Evolutionary conservation across 805 yeast genomes (phyloP).

Genomic region (Kodamaea fukazawae): DNA sequence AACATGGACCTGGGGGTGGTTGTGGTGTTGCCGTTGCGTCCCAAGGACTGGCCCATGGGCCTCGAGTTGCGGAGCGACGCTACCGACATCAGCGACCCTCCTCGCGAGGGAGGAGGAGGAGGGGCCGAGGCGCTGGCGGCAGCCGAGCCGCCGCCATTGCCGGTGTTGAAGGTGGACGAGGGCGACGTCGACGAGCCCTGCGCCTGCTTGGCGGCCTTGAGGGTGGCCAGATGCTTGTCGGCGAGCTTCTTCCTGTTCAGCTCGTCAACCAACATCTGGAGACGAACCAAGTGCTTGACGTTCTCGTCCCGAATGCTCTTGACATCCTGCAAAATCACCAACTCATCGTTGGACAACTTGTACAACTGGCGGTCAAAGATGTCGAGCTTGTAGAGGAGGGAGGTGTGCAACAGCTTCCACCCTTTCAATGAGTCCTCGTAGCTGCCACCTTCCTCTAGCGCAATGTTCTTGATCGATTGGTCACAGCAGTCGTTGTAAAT

Average conservation of each 20-base stretch:
- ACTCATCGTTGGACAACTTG: conserved; percentile 27
- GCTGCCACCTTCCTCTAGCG: conserved; percentile 54
- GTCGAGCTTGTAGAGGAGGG: conserved; percentile 55
- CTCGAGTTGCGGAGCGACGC: conserved; percentile 17
- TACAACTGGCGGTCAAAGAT: conserved; percentile 43
- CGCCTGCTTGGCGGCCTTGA: conserved; percentile 8
- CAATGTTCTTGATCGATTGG: conserved; percentile 53
- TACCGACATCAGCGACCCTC: conserved; percentile 15
- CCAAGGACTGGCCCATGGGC: conserved; percentile 6
- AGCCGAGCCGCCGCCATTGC: conserved; percentile 8
- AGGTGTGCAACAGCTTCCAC: conserved; percentile 70
- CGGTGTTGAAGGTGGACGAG: background rate
- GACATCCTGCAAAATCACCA: conserved; percentile 28
- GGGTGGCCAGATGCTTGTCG: conserved; percentile 15
- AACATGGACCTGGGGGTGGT: conserved; percentile 26
- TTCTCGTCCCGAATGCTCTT: conserved; percentile 41
- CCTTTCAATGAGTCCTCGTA: conserved; percentile 61
- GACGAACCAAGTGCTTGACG: conserved; percentile 40
- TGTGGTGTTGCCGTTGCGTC: conserved; percentile 8
- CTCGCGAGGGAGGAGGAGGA: conserved; percentile 1
- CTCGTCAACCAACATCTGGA: conserved; percentile 41
- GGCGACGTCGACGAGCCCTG: conserved; percentile 1
- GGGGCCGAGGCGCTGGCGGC: background rate
- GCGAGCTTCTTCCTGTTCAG: conserved; percentile 20
- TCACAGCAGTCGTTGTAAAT: conserved; percentile 63